Percentiles rank a stretch among this genome's conserved stretches.
These are phyloP conservation scores for Fusarium coicis DNA, from an alignment of 2,329 filamentous ascomycete species.

Conservation along the genomic window DNA sequence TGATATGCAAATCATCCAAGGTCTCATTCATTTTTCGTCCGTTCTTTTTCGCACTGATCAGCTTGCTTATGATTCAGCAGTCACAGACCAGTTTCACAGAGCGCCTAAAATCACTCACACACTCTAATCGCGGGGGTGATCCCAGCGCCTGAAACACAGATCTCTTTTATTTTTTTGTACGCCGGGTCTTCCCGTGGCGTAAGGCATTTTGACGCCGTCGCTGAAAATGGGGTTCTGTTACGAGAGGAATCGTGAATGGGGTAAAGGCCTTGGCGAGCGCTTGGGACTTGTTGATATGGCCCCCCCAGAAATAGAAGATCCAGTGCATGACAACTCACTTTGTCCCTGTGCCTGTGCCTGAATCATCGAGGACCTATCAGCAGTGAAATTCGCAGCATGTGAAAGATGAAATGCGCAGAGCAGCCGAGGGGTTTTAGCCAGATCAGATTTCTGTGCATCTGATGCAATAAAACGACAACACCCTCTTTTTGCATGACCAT, in stretches of 20 bases:
- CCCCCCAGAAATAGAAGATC: neutral
- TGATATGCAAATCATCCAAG: slow-evolving; percentile 30
- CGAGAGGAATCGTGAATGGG: neutral
- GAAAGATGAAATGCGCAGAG: slow-evolving; percentile 9
- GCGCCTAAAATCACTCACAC: slow-evolving; percentile 2
- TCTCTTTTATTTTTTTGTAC: neutral
- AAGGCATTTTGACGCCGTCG: neutral
- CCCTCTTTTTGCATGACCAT: slow-evolving; percentile 16
- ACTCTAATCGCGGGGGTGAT: slow-evolving; percentile 24
- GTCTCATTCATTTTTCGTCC: slow-evolving; percentile 3
- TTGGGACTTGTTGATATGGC: neutral
- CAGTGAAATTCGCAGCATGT: slow-evolving; percentile 8
- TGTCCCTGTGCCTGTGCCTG: slow-evolving; percentile 11
- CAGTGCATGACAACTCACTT: slow-evolving; percentile 1
- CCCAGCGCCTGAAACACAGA: slow-evolving; percentile 23
- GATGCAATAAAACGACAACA: neutral
- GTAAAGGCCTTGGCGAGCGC: slow-evolving; percentile 16
- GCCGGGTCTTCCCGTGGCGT: slow-evolving; percentile 25
- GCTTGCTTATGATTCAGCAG: neutral
- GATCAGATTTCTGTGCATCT: slow-evolving; percentile 10
- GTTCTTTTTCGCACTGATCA: slow-evolving; percentile 7
- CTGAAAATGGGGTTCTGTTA: neutral
- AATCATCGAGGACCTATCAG: neutral
- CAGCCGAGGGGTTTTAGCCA: slow-evolving; percentile 13
- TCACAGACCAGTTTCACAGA: slow-evolving; percentile 30